A percentile compares a stretch with the other conserved stretches of the same genome.
Conservation (phyloP, 2,329 filamentous ascomycete genomes). For the Nannizziopsis barbatae region DNA sequence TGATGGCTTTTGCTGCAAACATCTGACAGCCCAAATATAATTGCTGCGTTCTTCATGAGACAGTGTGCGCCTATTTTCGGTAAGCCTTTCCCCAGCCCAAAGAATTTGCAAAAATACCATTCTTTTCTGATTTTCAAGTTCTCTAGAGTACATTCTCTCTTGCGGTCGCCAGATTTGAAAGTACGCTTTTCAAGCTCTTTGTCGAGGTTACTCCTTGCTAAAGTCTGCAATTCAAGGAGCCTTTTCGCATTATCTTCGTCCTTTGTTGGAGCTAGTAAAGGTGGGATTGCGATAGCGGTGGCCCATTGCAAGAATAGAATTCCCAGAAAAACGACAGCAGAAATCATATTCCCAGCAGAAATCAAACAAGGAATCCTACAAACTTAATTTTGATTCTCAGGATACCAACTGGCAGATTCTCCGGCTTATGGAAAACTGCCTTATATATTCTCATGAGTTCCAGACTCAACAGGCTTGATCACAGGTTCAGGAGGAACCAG, state of each 20-base stretch:
- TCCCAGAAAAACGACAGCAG: neutral
- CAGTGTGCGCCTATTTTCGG: slow-evolving; percentile 12
- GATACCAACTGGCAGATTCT: too few species aligned
- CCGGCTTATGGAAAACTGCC: too few species aligned
- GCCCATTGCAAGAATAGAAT: neutral
- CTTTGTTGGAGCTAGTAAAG: slow-evolving; percentile 4
- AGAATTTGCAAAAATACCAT: slow-evolving; percentile 8
- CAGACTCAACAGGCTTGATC: too few species aligned
- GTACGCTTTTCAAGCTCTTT: slow-evolving; percentile 3
- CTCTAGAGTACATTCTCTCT: slow-evolving; percentile 5
- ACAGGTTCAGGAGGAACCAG: too few species aligned
- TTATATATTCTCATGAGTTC: too few species aligned
- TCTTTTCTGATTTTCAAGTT: slow-evolving; percentile 14
- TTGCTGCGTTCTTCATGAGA: slow-evolving; percentile 12
- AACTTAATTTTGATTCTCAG: too few species aligned
- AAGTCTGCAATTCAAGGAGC: slow-evolving; percentile 11
- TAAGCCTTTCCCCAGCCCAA: neutral
- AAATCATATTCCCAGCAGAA: neutral
- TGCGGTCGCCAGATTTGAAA: neutral
- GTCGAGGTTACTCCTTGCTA: slow-evolving; percentile 10
- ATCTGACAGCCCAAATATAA: slow-evolving; percentile 17
- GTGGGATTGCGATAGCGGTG: neutral
- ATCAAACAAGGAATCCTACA: neutral
- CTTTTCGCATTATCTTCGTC: slow-evolving; percentile 4
- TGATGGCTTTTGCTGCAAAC: slow-evolving; percentile 14